Percentiles rank a stretch among this genome's conserved stretches.
These are phyloP conservation scores for Blastobotrys arbuscula DNA, from an alignment of 1,139 yeast species.

Conservation along the genomic window DNA sequence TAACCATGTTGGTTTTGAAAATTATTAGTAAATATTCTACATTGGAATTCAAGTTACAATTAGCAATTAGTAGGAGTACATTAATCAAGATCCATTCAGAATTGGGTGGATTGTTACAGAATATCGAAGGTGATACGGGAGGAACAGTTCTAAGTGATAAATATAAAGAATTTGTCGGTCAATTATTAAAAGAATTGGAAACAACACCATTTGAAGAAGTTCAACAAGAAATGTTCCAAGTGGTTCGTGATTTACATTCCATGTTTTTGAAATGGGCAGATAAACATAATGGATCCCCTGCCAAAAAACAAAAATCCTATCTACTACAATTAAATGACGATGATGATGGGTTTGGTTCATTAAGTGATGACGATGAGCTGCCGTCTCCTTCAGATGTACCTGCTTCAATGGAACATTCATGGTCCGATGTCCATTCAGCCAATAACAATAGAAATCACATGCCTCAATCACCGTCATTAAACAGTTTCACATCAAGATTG, in stretches of 20 bases:
- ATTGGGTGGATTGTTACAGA: constrained; percentile 25
- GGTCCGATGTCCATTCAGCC: constrained; percentile 6
- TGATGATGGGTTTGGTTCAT: background rate
- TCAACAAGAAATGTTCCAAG: constrained; percentile 35
- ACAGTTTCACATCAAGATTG: background rate
- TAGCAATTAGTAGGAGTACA: constrained; percentile 34
- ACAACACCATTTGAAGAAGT: constrained; percentile 31
- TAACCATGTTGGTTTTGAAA: constrained; percentile 32
- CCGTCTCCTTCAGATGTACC: background rate
- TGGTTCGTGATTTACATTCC: constrained; percentile 32
- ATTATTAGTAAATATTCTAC: constrained; percentile 28
- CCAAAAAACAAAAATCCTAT: background rate
- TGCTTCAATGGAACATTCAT: constrained; percentile 13
- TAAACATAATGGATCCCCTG: constrained; percentile 1
- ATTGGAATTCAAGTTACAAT: constrained; percentile 31
- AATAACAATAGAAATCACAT: background rate
- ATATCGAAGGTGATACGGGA: constrained; percentile 5
- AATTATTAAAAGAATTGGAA: constrained; percentile 31
- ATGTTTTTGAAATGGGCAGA: constrained; percentile 32
- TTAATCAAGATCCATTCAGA: constrained; percentile 34
- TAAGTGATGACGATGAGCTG: background rate
- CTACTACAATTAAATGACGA: background rate
- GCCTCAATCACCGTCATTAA: background rate
- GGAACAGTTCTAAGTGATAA: constrained; percentile 26
- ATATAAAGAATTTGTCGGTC: constrained; percentile 32